phyloP scores from a whole-genome alignment of 1,284 basidiomycete genomes.

The Ustilago lituana region DNA sequence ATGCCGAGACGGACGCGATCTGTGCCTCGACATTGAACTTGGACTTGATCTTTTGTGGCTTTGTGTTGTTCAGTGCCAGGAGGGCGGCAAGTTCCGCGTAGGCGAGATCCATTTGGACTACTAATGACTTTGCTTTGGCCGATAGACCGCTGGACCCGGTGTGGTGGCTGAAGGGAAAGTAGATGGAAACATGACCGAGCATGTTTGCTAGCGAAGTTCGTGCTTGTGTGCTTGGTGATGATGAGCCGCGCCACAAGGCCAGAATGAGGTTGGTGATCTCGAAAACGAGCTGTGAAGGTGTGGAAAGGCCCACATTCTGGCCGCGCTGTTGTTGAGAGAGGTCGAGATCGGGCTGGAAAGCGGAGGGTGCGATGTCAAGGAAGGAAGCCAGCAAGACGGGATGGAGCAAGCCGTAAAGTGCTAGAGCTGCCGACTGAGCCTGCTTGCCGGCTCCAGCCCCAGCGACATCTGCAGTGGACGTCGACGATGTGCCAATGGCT shows the following conservation, averaged over 20 bases:
- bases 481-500: neutral
- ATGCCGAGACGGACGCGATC: constrained; percentile 33
- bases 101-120: constrained; percentile 49
- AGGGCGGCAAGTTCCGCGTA: constrained; percentile 50
- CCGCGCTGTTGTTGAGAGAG: constrained; percentile 27
- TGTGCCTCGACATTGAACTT: constrained; percentile 43
- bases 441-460: neutral
- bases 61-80: constrained; percentile 21
- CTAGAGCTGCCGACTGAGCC: constrained; percentile 19
- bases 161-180: constrained; percentile 53
- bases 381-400: constrained; percentile 38
- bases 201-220: constrained; percentile 28
- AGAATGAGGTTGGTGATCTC: constrained; percentile 36
- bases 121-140: constrained; percentile 22
- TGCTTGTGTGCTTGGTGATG: constrained; percentile 5
- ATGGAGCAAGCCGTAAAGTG: constrained; percentile 34
- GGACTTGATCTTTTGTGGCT: constrained; percentile 17
- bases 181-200: constrained; percentile 41
- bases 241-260: constrained; percentile 33
- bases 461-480: neutral
- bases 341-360: constrained; percentile 47
- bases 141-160: constrained; percentile 29
- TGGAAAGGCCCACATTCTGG: constrained; percentile 32
- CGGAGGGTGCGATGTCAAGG: constrained; percentile 45
- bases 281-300: constrained; percentile 36